These are phyloP conservation scores for Amphibolis antarctica DNA, from an alignment of 106 monocot genomes.

Conservation along the genomic window DNA sequence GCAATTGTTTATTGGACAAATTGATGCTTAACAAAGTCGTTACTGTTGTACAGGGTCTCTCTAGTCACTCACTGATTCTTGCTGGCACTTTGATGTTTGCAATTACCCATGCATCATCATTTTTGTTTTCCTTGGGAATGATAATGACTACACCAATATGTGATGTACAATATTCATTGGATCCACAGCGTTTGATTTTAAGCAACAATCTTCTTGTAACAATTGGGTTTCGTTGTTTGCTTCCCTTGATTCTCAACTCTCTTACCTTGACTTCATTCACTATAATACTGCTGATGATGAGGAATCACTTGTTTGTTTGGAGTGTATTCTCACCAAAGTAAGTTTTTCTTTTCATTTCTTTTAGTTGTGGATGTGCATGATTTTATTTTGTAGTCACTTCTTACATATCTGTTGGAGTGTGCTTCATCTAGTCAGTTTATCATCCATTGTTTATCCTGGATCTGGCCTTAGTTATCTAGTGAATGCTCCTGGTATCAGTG, in stretches of 20 bases:
- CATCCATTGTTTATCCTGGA: no score
- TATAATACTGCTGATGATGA: conserved; percentile 68
- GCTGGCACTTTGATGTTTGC: conserved; percentile 82
- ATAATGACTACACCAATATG: conserved; percentile 38
- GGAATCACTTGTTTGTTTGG: conserved; percentile 93
- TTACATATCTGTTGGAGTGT: no score
- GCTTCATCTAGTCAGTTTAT: no score
- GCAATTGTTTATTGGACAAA: not conserved
- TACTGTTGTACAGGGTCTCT: conserved; percentile 55
- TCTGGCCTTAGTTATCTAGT: no score
- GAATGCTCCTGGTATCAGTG: no score
- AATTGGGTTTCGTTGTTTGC: conserved; percentile 61
- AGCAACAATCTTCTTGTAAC: conserved; percentile 24
- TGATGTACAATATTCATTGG: conserved; percentile 9
- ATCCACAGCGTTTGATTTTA: conserved; percentile 12
- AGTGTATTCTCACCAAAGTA: conserved; percentile 99
- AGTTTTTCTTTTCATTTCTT: conserved; percentile 17
- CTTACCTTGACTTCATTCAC: conserved; percentile 64
- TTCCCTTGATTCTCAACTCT: conserved; percentile 77
- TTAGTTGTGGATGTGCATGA: not conserved
- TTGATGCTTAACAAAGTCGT: not conserved
- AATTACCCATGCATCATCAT: conserved; percentile 71
- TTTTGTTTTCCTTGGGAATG: conserved; percentile 48
- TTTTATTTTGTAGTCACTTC: no score
- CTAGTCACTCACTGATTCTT: conserved; percentile 61